phyloP scores from a whole-genome alignment of 2,329 filamentous ascomycete species.

The Cladophialophora bantiana region DNA sequence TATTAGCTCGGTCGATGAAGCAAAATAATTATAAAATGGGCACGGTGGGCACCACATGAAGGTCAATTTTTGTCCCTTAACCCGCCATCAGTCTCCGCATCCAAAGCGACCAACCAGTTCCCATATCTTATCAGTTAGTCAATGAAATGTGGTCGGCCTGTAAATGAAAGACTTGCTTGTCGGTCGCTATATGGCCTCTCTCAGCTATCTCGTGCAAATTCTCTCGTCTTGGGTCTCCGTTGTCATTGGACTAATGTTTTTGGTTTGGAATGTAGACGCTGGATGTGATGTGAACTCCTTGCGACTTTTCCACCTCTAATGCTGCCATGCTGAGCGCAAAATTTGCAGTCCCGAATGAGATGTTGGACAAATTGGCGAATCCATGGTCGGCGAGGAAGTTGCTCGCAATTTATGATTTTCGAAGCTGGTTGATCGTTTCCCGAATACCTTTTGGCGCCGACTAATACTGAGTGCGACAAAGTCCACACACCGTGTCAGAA shows the following conservation, averaged over 20 bases:
- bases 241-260: background rate
- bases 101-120: slow-evolving; percentile 59
- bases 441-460: background rate
- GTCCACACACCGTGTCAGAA: background rate
- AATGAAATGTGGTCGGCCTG: background rate
- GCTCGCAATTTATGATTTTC: background rate
- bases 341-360: background rate
- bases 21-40: slow-evolving; percentile 73
- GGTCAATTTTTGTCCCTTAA: slow-evolving; percentile 69
- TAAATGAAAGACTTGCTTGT: slow-evolving; percentile 48
- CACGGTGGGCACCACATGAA: slow-evolving; percentile 70
- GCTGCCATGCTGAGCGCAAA: background rate
- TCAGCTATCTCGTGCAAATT: slow-evolving; percentile 16
- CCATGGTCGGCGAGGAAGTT: slow-evolving; percentile 1
- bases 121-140: slow-evolving; percentile 53
- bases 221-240: background rate
- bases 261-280: background rate
- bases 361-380: background rate
- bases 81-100: slow-evolving; percentile 62
- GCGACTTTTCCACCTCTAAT: slow-evolving; percentile 6
- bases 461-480: background rate
- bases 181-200: slow-evolving; percentile 55
- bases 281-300: background rate
- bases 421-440: background rate
- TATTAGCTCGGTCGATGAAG: slow-evolving; percentile 70